These are phyloP conservation scores for Pleurotus sapidus DNA, from an alignment of 768 basidiomycete species.

Conservation along the genomic window DNA sequence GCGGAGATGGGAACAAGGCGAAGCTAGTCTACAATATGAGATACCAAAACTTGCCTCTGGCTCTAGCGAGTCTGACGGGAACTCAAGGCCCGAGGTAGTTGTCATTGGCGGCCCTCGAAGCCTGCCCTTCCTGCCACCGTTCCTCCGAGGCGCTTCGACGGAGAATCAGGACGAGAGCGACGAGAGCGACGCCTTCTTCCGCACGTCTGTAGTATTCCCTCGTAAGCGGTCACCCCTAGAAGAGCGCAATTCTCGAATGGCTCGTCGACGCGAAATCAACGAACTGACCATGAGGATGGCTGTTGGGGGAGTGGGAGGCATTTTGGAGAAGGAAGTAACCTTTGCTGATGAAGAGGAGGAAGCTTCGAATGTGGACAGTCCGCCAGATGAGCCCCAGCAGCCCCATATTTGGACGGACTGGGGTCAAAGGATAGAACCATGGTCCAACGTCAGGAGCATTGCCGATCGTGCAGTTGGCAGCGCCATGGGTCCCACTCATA, in stretches of 20 bases:
- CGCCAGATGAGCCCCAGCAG: conserved; percentile 9
- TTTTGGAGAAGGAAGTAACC: conserved; percentile 35
- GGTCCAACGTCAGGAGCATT: conserved; percentile 68
- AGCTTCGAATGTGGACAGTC: conserved; percentile 10
- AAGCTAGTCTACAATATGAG: conserved; percentile 57
- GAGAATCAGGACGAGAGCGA: conserved; percentile 21
- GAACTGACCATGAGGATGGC: conserved; percentile 84
- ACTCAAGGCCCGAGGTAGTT: conserved; percentile 40
- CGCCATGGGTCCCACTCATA: conserved; percentile 6
- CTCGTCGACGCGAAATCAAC: conserved; percentile 72
- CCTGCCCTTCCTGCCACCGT: conserved; percentile 26
- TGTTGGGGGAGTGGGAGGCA: conserved; percentile 71
- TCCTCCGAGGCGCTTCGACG: conserved; percentile 14
- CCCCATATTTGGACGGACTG: conserved; percentile 57
- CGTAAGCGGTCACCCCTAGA: conserved; percentile 44
- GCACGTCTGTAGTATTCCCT: conserved; percentile 71
- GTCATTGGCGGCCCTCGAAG: conserved; percentile 42
- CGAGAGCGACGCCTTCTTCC: conserved; percentile 47
- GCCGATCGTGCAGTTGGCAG: conserved; percentile 76
- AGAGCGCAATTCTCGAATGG: conserved; percentile 58
- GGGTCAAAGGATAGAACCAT: conserved; percentile 66
- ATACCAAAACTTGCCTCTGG: conserved; percentile 49
- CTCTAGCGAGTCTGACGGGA: conserved; percentile 32
- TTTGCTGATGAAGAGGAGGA: not conserved
- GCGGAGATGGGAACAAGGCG: conserved; percentile 70